Evolutionary conservation across 2,329 filamentous ascomycete species (phyloP).

Genomic region (Plectosphaerella sp.): DNA sequence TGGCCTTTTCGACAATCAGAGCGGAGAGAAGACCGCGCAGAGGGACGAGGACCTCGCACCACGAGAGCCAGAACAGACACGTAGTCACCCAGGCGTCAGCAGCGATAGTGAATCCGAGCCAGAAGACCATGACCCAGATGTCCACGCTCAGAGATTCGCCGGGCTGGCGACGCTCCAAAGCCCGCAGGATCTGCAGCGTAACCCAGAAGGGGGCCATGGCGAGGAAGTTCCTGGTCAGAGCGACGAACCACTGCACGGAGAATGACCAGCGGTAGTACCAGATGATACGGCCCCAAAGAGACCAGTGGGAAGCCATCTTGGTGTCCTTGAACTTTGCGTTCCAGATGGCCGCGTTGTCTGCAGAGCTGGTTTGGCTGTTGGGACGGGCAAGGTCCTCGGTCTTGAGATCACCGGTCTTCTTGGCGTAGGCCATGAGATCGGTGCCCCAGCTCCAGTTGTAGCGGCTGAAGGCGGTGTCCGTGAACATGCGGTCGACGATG

Average conservation of each 20-base stretch:
- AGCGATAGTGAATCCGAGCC: slow-evolving; percentile 57
- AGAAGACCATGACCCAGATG: slow-evolving; percentile 65
- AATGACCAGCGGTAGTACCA: slow-evolving; percentile 53
- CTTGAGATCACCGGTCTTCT: slow-evolving; percentile 55
- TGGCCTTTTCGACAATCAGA: slow-evolving; percentile 71
- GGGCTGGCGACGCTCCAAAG: slow-evolving; percentile 52
- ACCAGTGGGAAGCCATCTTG: slow-evolving; percentile 22
- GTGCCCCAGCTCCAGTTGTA: slow-evolving; percentile 64
- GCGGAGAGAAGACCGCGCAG: slow-evolving; percentile 66
- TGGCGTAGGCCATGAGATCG: slow-evolving; percentile 48
- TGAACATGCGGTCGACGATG: slow-evolving; percentile 60
- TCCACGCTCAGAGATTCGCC: slow-evolving; percentile 42
- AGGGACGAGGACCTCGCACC: slow-evolving; percentile 58
- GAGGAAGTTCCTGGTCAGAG: slow-evolving; percentile 48
- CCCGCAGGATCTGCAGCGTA: slow-evolving; percentile 59
- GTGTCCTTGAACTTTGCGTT: slow-evolving; percentile 18
- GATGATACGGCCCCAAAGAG: slow-evolving; percentile 58
- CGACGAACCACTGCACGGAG: slow-evolving; percentile 54
- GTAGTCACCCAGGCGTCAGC: slow-evolving; percentile 57
- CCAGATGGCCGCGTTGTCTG: slow-evolving; percentile 47
- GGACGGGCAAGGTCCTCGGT: slow-evolving; percentile 59
- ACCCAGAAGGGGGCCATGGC: slow-evolving; percentile 68
- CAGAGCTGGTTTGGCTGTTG: slow-evolving; percentile 48
- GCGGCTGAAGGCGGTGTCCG: slow-evolving; percentile 54
- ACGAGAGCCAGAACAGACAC: slow-evolving; percentile 64